Evolutionary conservation across 2,329 filamentous ascomycete genomes (phyloP).

Genomic region (Trichoderma gracile): DNA sequence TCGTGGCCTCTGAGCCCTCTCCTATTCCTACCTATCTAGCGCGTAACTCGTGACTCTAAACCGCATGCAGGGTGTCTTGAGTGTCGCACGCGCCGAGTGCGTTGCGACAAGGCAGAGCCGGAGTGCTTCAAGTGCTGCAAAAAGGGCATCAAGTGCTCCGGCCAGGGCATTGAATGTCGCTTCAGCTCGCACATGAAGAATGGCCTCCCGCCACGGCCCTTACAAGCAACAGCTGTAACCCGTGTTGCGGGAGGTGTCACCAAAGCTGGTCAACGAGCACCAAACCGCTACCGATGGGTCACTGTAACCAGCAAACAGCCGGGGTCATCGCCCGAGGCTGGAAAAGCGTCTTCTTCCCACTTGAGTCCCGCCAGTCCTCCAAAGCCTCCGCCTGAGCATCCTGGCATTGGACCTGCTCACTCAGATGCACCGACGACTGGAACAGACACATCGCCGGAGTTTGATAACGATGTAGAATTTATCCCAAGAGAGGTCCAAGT

Average conservation of each 20-base stretch:
- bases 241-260: neutral
- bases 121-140: constrained; percentile 23
- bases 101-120: constrained; percentile 19
- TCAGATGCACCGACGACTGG: neutral
- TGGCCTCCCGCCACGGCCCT: neutral
- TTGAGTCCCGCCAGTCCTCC: neutral
- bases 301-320: constrained; percentile 13
- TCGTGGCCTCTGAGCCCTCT: neutral
- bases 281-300: constrained; percentile 14
- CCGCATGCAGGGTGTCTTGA: constrained; percentile 15
- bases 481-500: neutral
- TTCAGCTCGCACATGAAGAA: constrained; percentile 21
- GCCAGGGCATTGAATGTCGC: constrained; percentile 19
- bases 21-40: neutral
- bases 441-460: neutral
- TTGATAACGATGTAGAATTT: constrained; percentile 5
- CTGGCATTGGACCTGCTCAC: neutral
- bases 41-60: constrained; percentile 2
- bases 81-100: constrained; percentile 22
- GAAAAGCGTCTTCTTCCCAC: neutral
- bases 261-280: neutral
- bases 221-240: neutral
- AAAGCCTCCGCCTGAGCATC: neutral
- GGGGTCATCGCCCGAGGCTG: constrained; percentile 5
- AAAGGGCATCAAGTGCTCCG: constrained; percentile 20